Base-by-base conservation (phyloP, 768 basidiomycete species). In the Leccinum broughii region DNA sequence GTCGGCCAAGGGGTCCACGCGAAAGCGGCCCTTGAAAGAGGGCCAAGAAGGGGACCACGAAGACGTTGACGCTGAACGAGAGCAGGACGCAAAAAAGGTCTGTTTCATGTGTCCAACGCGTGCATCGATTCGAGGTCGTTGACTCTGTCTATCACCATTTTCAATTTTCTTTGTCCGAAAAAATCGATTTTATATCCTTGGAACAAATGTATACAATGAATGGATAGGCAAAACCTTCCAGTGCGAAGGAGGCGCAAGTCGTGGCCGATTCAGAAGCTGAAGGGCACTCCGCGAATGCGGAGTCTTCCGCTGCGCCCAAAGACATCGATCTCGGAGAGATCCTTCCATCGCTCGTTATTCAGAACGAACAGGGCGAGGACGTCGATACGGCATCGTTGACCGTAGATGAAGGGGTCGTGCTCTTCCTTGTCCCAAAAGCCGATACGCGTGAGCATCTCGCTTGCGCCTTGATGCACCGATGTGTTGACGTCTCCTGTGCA, bases 311-410 rank as follows among this genome's bases (percentile, higher is more conserved):
- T 0, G 24, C 2, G 9, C 44, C 17, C 15, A 51, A 54, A 6
- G 56, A 55, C 2, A 80, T 95, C 62, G 81, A 90, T 62, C 76
- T 93, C 35, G 95, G 94, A 6, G 92, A 89, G 62, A 75, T 76
- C 32, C 77, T 97, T 49, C 93, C 93, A 3, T 82, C 83, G 5
- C 68, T 95, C 62, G 83, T 78, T 6, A 77, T 98, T 61, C 88
- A 93, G 77, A 92, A 93, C 72, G 92, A 97, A 76, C 85, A 90
- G 72, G 90, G 80, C 49, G 86, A 90, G 60, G 91, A 94, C 56
- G 76, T 93, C 26, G 83, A 92, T 60, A 79, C 92, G 8, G 76
- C 81, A 28, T 80, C 77, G 5, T 76, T 95, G 44, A 80, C 86
- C 3, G 77, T 78, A 30, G 87, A 93, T 65, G 80, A 85, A 63